These are phyloP conservation scores for Berkeleyomyces basicola DNA, from an alignment of 2,329 filamentous ascomycete species.

Conservation along the genomic window DNA sequence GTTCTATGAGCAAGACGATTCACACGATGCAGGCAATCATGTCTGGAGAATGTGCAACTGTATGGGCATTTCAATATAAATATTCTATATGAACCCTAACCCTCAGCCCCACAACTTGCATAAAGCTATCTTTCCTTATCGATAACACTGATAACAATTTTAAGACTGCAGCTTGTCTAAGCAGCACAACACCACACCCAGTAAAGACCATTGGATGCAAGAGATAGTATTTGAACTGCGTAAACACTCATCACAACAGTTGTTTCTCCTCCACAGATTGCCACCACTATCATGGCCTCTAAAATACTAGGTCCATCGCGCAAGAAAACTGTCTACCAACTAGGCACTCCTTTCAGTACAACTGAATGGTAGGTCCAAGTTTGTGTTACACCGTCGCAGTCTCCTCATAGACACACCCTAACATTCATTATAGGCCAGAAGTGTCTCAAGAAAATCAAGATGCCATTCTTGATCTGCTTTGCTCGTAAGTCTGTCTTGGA, in stretches of 20 bases:
- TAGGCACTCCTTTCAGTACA: slow-evolving; percentile 47
- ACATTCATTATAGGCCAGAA: slow-evolving; percentile 37
- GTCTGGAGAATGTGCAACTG: no score
- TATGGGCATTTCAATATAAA: no score
- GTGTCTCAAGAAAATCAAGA: slow-evolving; percentile 42
- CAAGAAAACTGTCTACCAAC: slow-evolving; percentile 45
- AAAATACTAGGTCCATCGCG: slow-evolving; percentile 17
- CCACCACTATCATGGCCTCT: background rate
- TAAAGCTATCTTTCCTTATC: background rate
- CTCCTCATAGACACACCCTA: background rate
- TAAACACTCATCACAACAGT: background rate
- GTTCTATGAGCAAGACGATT: no score
- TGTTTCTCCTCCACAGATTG: background rate
- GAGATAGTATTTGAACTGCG: no score
- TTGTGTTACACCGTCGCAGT: background rate
- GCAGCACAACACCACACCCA: background rate
- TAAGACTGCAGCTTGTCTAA: background rate
- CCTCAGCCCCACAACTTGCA: background rate
- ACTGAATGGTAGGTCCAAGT: slow-evolving; percentile 36
- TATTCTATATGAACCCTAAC: background rate
- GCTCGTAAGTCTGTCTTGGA: slow-evolving; percentile 33
- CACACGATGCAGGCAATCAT: no score
- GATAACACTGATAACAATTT: background rate
- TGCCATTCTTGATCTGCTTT: slow-evolving; percentile 48
- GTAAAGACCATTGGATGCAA: background rate